phyloP scores from a whole-genome alignment of 2,329 filamentous ascomycete genomes.

The Ceratocystiopsis sp. region DNA sequence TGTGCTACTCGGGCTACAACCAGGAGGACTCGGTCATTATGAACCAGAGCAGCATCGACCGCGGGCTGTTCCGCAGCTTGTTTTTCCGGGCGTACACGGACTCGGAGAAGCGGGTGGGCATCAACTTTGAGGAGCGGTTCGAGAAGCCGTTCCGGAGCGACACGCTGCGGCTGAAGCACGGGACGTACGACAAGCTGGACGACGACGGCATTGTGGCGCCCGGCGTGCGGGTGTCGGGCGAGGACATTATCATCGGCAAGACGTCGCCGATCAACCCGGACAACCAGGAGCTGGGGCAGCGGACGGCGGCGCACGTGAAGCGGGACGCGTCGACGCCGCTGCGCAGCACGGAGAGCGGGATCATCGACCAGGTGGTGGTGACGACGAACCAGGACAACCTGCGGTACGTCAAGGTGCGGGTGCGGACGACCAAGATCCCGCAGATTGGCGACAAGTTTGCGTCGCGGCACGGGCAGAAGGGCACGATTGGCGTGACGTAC shows the following conservation, averaged over 20 bases:
- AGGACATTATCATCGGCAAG: conserved; percentile 98
- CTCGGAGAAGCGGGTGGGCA: conserved; percentile 87
- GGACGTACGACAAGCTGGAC: conserved; percentile 94
- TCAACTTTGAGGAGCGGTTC: conserved; percentile 83
- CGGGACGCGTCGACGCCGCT: conserved; percentile 91
- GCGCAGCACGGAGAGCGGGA: conserved; percentile 89
- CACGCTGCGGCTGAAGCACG: conserved; percentile 82
- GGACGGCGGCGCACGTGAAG: conserved; percentile 79
- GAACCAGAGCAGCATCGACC: conserved; percentile 98
- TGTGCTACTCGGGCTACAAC: conserved; percentile 96
- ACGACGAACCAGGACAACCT: conserved; percentile 91
- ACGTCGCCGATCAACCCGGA: conserved; percentile 89
- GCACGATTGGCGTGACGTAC: conserved; percentile 97
- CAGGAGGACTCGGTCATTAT: conserved; percentile 99
- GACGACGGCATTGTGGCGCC: conserved; percentile 90
- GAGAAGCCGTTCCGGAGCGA: conserved; percentile 85
- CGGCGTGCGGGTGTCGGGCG: conserved; percentile 85
- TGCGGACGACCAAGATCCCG: conserved; percentile 91
- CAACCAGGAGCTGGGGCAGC: conserved; percentile 80
- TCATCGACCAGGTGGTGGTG: conserved; percentile 82
- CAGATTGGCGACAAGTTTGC: conserved; percentile 99
- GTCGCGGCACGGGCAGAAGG: conserved; percentile 96
- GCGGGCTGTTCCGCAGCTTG: conserved; percentile 88
- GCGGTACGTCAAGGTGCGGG: conserved; percentile 93
- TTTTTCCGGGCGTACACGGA: conserved; percentile 98